Base-by-base conservation (phyloP, 2,329 filamentous ascomycete genomes). In the Pyrenophora graminea region DNA sequence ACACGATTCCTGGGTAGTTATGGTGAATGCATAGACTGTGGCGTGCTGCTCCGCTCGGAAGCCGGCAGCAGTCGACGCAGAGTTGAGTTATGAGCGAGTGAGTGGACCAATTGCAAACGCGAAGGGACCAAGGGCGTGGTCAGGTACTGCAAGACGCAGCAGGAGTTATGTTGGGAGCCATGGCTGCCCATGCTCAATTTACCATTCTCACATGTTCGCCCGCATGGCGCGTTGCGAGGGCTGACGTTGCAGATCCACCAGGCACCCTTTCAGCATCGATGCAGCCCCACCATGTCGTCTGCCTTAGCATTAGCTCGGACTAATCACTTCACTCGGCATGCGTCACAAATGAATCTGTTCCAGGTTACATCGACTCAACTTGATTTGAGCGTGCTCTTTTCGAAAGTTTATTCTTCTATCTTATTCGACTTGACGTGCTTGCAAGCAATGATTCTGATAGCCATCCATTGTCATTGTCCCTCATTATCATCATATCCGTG, bases 161-260 rank as follows among this genome's bases (percentile, higher is more conserved):
- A 37, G 30, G 36, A n/a, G 42, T 37, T 10, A 13, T 58, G 45
- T 61, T 40, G 31, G 43, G 17, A 52, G 54, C 34, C 55, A 56
- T 55, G 50, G 48, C 51, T 50, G 55, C 61, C 53, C 53, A 51
- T 44, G 56, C 57, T 46, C 43, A 40, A 55, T 33, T 42, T 37
- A 43, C 44, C 38, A 62, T 56, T 61, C 63, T 67, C 61, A 66
- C 63, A 66, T 64, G 62, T 59, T 58, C 56, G 59, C 60, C 25
- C 40, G 52, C 55, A 56, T 62, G 55, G 60, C 57, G 58, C 48
- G 53, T 61, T 55, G 55, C 46, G 54, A 45, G 56, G 39, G 63
- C 66, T 68, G 66, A 68, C 66, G 66, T 68, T 67, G 60, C 59
- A 52, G 58, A 54, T 65, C 61, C 60, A 51, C 48, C 43, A 31